phyloP scores from a whole-genome alignment of 2,329 filamentous ascomycete genomes.

The Seiridium cupressi region DNA sequence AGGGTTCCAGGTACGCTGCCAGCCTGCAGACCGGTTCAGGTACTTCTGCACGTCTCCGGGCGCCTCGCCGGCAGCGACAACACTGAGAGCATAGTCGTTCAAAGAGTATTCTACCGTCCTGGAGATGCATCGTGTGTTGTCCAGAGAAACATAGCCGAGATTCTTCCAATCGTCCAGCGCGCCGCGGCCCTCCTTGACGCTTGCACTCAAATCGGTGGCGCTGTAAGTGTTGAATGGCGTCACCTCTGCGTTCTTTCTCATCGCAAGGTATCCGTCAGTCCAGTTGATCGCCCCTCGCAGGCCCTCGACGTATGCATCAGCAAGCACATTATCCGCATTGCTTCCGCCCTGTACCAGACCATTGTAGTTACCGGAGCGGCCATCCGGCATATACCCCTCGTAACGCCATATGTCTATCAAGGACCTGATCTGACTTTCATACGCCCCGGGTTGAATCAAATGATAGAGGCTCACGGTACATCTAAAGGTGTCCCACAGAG shows the following conservation, averaged over 20 bases:
- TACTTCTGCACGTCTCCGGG: slow-evolving; percentile 1
- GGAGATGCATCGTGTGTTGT: slow-evolving; percentile 44
- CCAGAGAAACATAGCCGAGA: slow-evolving; percentile 49
- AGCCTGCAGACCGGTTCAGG: slow-evolving; percentile 7
- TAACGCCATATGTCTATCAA: slow-evolving; percentile 52
- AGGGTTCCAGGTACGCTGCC: slow-evolving; percentile 15
- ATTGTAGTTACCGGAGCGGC: slow-evolving; percentile 50
- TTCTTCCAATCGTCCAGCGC: slow-evolving; percentile 52
- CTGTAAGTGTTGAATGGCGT: slow-evolving; percentile 43
- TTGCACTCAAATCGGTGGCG: slow-evolving; percentile 42
- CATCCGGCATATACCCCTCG: slow-evolving; percentile 49
- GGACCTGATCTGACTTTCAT: slow-evolving; percentile 48
- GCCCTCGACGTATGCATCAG: slow-evolving; percentile 54
- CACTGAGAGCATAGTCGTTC: slow-evolving; percentile 53
- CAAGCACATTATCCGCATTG: slow-evolving; percentile 55
- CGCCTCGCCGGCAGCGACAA: slow-evolving; percentile 36
- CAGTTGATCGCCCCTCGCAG: slow-evolving; percentile 29
- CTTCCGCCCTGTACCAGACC: slow-evolving; percentile 53
- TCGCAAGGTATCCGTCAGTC: slow-evolving; percentile 42
- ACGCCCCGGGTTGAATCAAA: slow-evolving; percentile 49
- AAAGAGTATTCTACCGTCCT: slow-evolving; percentile 49
- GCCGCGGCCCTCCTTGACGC: slow-evolving; percentile 50
- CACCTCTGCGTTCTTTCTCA: slow-evolving; percentile 50
- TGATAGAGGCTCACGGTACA: slow-evolving; percentile 31
- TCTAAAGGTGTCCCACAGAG: slow-evolving; percentile 28